Conservation (phyloP, 1,284 basidiomycete genomes). For the Waitea zeae region DNA sequence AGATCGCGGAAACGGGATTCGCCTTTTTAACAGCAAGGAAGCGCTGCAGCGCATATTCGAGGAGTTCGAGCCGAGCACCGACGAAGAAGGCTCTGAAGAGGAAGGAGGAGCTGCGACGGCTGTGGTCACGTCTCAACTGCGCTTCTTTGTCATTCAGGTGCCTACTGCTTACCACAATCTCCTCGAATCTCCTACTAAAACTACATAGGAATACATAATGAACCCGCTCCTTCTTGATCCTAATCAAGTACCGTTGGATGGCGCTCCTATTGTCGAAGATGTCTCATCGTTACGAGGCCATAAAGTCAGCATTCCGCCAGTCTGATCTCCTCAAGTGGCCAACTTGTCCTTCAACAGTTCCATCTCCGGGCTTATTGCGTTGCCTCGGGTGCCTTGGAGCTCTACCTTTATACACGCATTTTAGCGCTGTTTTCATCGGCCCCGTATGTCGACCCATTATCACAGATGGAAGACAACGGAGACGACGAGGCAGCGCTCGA, state of each 20-base stretch:
- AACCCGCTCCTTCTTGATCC: constrained; percentile 70
- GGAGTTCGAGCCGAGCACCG: constrained; percentile 57
- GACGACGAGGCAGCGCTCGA: constrained; percentile 21
- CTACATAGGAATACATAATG: constrained; percentile 61
- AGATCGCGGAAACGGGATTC: constrained; percentile 89
- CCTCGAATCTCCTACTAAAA: constrained; percentile 5
- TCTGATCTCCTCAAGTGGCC: constrained; percentile 6
- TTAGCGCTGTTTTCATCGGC: constrained; percentile 74
- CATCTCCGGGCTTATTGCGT: constrained; percentile 92
- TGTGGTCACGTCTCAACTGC: constrained; percentile 74
- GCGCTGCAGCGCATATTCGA: constrained; percentile 67
- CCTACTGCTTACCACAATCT: constrained; percentile 3
- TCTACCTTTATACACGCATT: constrained; percentile 71
- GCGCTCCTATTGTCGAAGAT: constrained; percentile 10
- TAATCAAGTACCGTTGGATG: constrained; percentile 19
- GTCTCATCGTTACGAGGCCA: constrained; percentile 38
- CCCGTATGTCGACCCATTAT: constrained; percentile 33
- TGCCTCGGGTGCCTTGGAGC: constrained; percentile 59
- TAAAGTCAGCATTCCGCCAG: constrained; percentile 34
- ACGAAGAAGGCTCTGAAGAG: constrained; percentile 16
- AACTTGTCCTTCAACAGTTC: constrained; percentile 39
- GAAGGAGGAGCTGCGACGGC: constrained; percentile 23
- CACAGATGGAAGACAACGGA: constrained; percentile 11
- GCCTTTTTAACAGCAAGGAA: constrained; percentile 74
- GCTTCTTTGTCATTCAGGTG: constrained; percentile 96